Conservation (phyloP, 2,329 filamentous ascomycete species). For the Harringtonia lauricola region DNA sequence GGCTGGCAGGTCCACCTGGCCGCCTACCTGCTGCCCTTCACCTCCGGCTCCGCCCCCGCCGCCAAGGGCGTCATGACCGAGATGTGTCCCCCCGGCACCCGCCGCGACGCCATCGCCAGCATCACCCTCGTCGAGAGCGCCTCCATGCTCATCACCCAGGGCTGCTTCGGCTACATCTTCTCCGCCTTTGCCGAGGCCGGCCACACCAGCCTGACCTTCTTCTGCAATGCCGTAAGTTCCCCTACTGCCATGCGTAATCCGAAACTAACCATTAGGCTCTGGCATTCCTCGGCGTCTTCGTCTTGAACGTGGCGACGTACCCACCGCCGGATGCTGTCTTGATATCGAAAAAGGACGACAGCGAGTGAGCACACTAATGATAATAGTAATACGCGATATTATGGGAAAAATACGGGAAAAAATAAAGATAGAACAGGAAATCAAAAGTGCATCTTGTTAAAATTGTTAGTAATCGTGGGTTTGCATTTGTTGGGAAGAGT, state of each 20-base stretch:
- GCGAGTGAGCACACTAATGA: neutral
- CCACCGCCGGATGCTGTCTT: neutral
- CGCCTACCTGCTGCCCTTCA: slow-evolving; percentile 52
- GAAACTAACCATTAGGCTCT: neutral
- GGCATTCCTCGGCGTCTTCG: neutral
- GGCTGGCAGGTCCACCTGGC: slow-evolving; percentile 60
- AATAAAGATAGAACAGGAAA: too few species aligned
- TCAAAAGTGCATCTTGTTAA: too few species aligned
- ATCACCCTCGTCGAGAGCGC: slow-evolving; percentile 61
- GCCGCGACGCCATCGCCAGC: slow-evolving; percentile 54
- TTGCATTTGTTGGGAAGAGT: too few species aligned
- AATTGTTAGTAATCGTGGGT: too few species aligned
- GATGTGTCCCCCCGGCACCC: slow-evolving; percentile 49
- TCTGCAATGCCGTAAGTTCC: slow-evolving; percentile 47
- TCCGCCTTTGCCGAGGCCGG: slow-evolving; percentile 48
- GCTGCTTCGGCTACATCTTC: slow-evolving; percentile 56
- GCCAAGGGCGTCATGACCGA: slow-evolving; percentile 63
- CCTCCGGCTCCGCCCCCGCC: slow-evolving; percentile 55
- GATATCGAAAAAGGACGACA: neutral
- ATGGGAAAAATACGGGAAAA: too few species aligned
- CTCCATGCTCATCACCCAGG: slow-evolving; percentile 49
- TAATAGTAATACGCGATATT: too few species aligned
- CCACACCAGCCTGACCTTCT: slow-evolving; percentile 50
- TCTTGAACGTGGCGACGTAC: neutral
- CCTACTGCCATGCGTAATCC: neutral